Evolutionary conservation across 306 rosid genomes (phyloP).

Genomic region (Malus asiatica): DNA sequence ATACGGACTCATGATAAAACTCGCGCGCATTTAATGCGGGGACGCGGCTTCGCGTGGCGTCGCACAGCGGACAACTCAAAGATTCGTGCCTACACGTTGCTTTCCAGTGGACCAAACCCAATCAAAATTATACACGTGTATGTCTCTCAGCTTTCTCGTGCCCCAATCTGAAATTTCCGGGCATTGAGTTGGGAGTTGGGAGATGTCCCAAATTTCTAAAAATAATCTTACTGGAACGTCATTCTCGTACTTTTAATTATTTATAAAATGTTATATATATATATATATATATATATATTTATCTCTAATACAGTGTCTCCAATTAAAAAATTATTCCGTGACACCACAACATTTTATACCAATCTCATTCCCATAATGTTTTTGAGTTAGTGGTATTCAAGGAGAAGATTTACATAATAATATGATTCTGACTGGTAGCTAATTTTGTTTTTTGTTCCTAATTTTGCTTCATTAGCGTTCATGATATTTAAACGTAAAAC

Average conservation of each 20-base stretch:
- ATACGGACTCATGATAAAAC: not conserved
- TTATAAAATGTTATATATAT: too few species aligned
- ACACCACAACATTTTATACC: not conserved
- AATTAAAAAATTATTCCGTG: not conserved
- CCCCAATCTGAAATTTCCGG: not conserved
- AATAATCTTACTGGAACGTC: too few species aligned
- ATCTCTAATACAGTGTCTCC: not conserved
- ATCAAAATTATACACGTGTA: not conserved
- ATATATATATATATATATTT: too few species aligned
- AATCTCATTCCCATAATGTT: not conserved
- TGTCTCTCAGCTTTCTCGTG: conserved; percentile 1
- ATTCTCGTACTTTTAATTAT: too few species aligned
- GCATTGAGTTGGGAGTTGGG: too few species aligned
- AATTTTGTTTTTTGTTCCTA: not conserved
- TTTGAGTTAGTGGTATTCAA: not conserved
- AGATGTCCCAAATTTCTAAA: not conserved
- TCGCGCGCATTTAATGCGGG: not conserved
- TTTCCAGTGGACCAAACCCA: not conserved
- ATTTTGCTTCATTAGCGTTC: too few species aligned
- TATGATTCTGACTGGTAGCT: not conserved
- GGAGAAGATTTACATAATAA: not conserved
- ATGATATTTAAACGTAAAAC: too few species aligned
- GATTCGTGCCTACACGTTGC: not conserved
- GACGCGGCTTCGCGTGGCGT: conserved; percentile 26
- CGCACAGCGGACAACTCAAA: not conserved